These are phyloP conservation scores for Bisporella sp. DNA, from an alignment of 2,329 filamentous ascomycete genomes.

Conservation along the genomic window DNA sequence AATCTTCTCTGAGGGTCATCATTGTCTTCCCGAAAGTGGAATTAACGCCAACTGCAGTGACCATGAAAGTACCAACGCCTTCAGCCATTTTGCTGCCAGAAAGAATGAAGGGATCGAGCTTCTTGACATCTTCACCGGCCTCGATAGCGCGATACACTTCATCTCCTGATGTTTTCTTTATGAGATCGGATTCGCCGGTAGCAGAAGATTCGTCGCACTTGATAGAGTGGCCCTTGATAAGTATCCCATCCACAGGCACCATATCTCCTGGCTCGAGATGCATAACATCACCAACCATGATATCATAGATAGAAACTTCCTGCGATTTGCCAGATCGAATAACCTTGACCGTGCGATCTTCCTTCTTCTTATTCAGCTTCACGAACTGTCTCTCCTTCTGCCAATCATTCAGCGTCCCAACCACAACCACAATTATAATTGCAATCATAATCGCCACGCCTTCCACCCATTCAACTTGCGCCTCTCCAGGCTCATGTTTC, in stretches of 20 bases:
- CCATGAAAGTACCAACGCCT: slow-evolving; percentile 68
- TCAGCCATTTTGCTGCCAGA: slow-evolving; percentile 73
- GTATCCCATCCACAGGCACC: slow-evolving; percentile 65
- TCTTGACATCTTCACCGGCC: slow-evolving; percentile 50
- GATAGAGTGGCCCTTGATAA: slow-evolving; percentile 58
- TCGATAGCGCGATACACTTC: slow-evolving; percentile 60
- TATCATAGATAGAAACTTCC: slow-evolving; percentile 63
- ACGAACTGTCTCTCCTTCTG: slow-evolving; percentile 78
- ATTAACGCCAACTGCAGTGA: slow-evolving; percentile 67
- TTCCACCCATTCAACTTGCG: slow-evolving; percentile 71
- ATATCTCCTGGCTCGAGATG: slow-evolving; percentile 68
- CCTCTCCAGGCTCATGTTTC: slow-evolving; percentile 35
- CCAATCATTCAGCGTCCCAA: slow-evolving; percentile 75
- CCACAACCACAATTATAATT: slow-evolving; percentile 67
- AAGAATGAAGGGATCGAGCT: slow-evolving; percentile 73
- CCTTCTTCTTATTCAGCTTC: slow-evolving; percentile 74
- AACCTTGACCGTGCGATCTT: slow-evolving; percentile 67
- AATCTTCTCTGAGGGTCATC: slow-evolving; percentile 70
- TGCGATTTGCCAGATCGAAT: slow-evolving; percentile 66
- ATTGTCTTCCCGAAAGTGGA: slow-evolving; percentile 72
- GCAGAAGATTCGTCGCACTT: slow-evolving; percentile 70
- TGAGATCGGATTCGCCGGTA: slow-evolving; percentile 67
- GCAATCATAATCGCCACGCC: slow-evolving; percentile 73
- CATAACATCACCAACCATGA: slow-evolving; percentile 69
- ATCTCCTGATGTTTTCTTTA: slow-evolving; percentile 59